phyloP scores from a whole-genome alignment of 2,329 filamentous ascomycete species.

The Sarocladium strictum region DNA sequence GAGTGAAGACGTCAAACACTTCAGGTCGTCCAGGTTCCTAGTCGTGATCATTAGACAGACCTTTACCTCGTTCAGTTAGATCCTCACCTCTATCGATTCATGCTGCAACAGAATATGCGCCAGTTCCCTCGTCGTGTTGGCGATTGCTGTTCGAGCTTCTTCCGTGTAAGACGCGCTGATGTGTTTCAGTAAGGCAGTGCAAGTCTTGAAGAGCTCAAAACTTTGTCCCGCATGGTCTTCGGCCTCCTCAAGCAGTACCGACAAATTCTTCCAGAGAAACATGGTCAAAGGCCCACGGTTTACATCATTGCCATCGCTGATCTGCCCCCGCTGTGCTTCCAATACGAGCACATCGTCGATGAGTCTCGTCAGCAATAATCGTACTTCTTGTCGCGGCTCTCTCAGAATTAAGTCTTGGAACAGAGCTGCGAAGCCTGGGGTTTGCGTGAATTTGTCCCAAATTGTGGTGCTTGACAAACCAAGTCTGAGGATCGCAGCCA shows the following conservation, averaged over 20 bases:
- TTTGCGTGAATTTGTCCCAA: slow-evolving; percentile 1
- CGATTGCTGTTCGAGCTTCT: background rate
- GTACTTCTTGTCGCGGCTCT: slow-evolving; percentile 17
- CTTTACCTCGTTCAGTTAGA: background rate
- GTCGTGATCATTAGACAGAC: background rate
- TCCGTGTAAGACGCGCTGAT: background rate
- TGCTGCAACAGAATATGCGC: slow-evolving; percentile 29
- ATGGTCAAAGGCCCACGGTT: background rate
- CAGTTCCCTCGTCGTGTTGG: background rate
- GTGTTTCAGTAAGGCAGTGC: background rate
- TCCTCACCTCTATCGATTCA: slow-evolving; percentile 32
- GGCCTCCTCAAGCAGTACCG: slow-evolving; percentile 23
- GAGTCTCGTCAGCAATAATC: slow-evolving; percentile 22
- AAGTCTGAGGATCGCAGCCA: slow-evolving; percentile 10
- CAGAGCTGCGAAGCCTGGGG: background rate
- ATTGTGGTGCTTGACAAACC: background rate
- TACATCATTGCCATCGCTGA: background rate
- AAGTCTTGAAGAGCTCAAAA: slow-evolving; percentile 19
- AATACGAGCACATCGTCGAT: slow-evolving; percentile 12
- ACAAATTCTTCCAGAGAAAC: slow-evolving; percentile 16
- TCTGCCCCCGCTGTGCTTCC: background rate
- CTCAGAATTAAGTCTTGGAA: slow-evolving; percentile 6
- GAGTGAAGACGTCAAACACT: slow-evolving; percentile 8
- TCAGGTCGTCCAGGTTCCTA: slow-evolving; percentile 8
- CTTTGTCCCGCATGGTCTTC: slow-evolving; percentile 19